Evolutionary conservation across 2,329 filamentous ascomycete species (phyloP), one percentile per base, ranked within the genome.

Genomic region (Fusarium goolgardi): DNA sequence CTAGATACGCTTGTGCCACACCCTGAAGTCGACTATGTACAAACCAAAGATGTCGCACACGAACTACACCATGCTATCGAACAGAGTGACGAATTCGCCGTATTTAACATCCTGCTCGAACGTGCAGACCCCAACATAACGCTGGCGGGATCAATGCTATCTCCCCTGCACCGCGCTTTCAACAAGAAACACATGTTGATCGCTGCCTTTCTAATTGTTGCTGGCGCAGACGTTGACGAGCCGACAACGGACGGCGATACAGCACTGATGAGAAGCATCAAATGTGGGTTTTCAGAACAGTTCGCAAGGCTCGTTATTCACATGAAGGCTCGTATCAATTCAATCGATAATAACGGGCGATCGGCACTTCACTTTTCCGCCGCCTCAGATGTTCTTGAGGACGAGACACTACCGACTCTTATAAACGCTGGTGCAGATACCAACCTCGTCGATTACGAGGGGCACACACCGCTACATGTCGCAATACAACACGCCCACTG

Each of bases 361-460:
- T 67, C 71, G 23, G 72, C 72, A 13, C 68, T 74, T 12, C 72
- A 74, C 59, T 62, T 71, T 35, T 74, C 72, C n/a, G 72, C 72
- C 18, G 72, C 65, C 15, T 74, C 72, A 11, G 67, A 74, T 18
- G 72, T 72, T 31, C 51, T 74, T 8, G 72, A 74, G n/a, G 72
- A 74, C 27, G 72, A 74, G 31, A 74, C 72, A 15, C 56, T 74
- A 27, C 57, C 59, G 2, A 47, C 67, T 13, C 65, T 74, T 13
- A 72, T 74, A 51, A 56, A 61, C 11, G 72, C 72, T 7, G 70
- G 71, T 11, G 72, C 72, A 41, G 52, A 71, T 27, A 57, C 74
- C 44, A 71, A 74, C 34, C 52, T 74, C 43, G 52, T 66, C 21
- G 72, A 74, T 20, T 66, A 74, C 23, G 54, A 73, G 12, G 72